Evolutionary conservation across 2,329 filamentous ascomycete species (phyloP).

Genomic region (Trichoderma lentiforme): DNA sequence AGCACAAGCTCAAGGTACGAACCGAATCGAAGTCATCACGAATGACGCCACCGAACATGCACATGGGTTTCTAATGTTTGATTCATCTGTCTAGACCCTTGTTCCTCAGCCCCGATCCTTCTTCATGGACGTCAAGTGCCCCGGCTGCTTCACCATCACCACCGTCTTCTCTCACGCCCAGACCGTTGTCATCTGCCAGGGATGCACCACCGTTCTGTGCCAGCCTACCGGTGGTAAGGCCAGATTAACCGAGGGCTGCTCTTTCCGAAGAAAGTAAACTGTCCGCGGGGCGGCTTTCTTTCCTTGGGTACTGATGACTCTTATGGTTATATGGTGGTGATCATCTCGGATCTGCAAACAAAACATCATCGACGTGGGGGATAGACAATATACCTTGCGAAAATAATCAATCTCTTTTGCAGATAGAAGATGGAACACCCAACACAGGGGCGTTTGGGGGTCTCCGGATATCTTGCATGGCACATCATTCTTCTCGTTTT

Average conservation of each 20-base stretch:
- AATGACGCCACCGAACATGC: not conserved
- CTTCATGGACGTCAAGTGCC: conserved; percentile 99
- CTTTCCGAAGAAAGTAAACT: conserved; percentile 99
- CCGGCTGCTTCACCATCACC: conserved; percentile 99
- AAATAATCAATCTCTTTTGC: conserved; percentile 50
- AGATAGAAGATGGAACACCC: conserved; percentile 71
- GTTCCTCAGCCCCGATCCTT: conserved; percentile 96
- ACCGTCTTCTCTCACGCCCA: conserved; percentile 99
- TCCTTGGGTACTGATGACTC: conserved; percentile 49
- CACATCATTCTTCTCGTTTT: conserved; percentile 49
- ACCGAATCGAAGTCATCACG: conserved; percentile 18
- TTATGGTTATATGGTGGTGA: conserved; percentile 49
- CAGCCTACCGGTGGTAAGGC: conserved; percentile 99
- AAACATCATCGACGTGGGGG: conserved; percentile 47
- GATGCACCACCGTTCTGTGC: conserved; percentile 99
- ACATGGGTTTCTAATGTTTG: conserved; percentile 22
- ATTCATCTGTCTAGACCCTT: conserved; percentile 61
- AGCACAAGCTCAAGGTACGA: conserved; percentile 99
- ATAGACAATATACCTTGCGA: conserved; percentile 48
- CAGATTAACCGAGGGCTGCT: conserved; percentile 98
- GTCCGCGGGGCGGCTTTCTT: conserved; percentile 43
- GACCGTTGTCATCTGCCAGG: conserved; percentile 99
- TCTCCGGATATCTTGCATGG: conserved; percentile 80
- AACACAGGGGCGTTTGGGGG: conserved; percentile 70
- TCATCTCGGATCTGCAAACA: conserved; percentile 60